Evolutionary conservation across 805 yeast species (phyloP).

Genomic region (Candida montana): DNA sequence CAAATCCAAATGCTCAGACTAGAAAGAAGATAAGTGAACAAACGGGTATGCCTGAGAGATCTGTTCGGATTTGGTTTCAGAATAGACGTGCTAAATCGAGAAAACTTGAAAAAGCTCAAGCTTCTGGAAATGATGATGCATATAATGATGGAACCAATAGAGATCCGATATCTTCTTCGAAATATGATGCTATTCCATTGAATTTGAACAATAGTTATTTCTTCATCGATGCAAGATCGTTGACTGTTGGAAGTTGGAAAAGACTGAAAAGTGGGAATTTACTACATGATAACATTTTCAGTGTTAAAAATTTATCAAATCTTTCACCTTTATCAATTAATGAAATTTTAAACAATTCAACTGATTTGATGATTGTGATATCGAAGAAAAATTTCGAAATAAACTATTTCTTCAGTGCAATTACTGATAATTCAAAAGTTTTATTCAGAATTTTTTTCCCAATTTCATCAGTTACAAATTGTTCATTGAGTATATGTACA

Average conservation of each 20-base stretch:
- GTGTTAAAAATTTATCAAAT: conserved; percentile 46
- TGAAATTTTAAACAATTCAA: conserved; percentile 54
- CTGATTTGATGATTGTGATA: conserved; percentile 65
- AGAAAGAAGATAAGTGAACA: conserved; percentile 63
- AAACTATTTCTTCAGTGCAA: conserved; percentile 74
- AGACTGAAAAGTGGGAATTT: conserved; percentile 62
- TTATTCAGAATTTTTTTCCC: conserved; percentile 72
- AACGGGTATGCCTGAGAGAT: conserved; percentile 81
- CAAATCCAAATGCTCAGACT: conserved; percentile 69
- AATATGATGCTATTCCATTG: conserved; percentile 42
- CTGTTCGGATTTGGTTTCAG: conserved; percentile 92
- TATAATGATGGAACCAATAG: conserved; percentile 6
- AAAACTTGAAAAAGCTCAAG: conserved; percentile 50
- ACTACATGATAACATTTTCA: conserved; percentile 29
- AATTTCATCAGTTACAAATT: conserved; percentile 49
- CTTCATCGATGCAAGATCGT: conserved; percentile 60
- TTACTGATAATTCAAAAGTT: conserved; percentile 56
- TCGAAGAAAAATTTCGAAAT: conserved; percentile 68
- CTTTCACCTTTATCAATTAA: conserved; percentile 64
- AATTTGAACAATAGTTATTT: conserved; percentile 61
- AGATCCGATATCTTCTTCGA: conserved; percentile 15
- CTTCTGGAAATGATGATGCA: conserved; percentile 17
- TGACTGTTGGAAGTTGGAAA: conserved; percentile 80
- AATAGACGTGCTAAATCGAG: conserved; percentile 77
- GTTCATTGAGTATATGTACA: conserved; percentile 48